phyloP scores from a whole-genome alignment of 495 filamentous ascomycete genomes.

The Penicillium steckii region DNA sequence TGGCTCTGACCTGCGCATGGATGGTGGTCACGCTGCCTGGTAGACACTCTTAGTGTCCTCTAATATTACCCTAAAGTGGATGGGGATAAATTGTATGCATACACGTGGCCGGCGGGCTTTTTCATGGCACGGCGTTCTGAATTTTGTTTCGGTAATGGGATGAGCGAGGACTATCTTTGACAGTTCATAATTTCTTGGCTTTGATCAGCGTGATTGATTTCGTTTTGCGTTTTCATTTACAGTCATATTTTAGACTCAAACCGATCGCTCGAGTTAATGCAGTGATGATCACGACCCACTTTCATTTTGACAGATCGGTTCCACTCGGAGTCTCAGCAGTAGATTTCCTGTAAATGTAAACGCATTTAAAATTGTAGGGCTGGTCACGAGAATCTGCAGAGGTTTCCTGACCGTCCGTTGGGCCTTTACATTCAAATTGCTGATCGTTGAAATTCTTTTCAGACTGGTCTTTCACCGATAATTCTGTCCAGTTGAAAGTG shows the following conservation, averaged over 20 bases:
- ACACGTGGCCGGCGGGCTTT: slow-evolving; percentile 8
- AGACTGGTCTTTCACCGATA: not conserved
- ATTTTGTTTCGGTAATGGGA: not conserved
- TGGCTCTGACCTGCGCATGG: slow-evolving; percentile 74
- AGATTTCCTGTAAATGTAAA: not conserved
- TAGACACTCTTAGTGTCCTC: slow-evolving; percentile 35
- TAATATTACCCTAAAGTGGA: not conserved
- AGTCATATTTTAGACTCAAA: slow-evolving; percentile 22
- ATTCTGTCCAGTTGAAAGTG: not conserved
- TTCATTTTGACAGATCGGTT: slow-evolving; percentile 14
- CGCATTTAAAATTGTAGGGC: not conserved
- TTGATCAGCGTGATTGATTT: not conserved
- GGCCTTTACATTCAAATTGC: not conserved
- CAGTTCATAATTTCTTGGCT: not conserved
- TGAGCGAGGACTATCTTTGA: not conserved
- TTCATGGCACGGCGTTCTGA: slow-evolving; percentile 27
- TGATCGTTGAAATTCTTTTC: not conserved
- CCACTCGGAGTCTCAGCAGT: slow-evolving; percentile 5
- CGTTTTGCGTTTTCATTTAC: not conserved
- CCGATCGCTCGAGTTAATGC: slow-evolving; percentile 22
- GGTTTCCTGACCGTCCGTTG: not conserved
- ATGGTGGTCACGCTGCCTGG: slow-evolving; percentile 82
- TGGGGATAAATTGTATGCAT: slow-evolving; percentile 3
- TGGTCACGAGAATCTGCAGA: not conserved
- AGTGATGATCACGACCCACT: slow-evolving; percentile 20